These are phyloP conservation scores for Penicillium digitatum DNA, from an alignment of 2,329 filamentous ascomycete species.

Conservation along the genomic window DNA sequence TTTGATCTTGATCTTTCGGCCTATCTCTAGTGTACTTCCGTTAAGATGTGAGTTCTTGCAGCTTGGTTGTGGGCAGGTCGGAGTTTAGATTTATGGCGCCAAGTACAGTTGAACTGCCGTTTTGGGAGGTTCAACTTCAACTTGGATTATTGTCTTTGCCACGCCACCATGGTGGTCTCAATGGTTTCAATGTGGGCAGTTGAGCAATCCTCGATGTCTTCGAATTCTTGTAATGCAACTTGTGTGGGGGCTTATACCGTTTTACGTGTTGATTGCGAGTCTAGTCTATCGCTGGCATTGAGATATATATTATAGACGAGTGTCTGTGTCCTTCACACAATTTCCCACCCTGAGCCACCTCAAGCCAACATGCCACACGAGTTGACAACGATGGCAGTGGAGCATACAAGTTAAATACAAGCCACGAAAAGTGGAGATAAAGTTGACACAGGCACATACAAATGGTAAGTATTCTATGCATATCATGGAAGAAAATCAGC, in stretches of 20 bases:
- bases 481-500: too few relatives aligned
- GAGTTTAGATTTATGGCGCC: neutral
- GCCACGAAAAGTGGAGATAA: neutral
- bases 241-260: neutral
- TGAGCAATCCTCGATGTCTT: fast-evolving
- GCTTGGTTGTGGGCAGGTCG: neutral
- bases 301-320: neutral
- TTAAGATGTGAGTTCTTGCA: neutral
- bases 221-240: fast-evolving
- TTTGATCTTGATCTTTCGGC: neutral
- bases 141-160: neutral
- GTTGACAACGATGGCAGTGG: neutral
- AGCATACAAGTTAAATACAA: neutral
- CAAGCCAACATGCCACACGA: fast-evolving
- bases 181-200: fast-evolving
- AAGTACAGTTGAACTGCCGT: neutral
- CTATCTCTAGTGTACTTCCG: neutral
- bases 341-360: neutral
- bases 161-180: neutral
- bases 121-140: neutral
- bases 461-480: neutral
- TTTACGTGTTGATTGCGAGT: neutral
- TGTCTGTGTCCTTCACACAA: too few relatives aligned
- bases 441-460: too few relatives aligned
- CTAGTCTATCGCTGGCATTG: fast-evolving